Evolutionary conservation across 805 yeast genomes (phyloP), one percentile per base, ranked within the genome.

Genomic region (Spathaspora sp.): DNA sequence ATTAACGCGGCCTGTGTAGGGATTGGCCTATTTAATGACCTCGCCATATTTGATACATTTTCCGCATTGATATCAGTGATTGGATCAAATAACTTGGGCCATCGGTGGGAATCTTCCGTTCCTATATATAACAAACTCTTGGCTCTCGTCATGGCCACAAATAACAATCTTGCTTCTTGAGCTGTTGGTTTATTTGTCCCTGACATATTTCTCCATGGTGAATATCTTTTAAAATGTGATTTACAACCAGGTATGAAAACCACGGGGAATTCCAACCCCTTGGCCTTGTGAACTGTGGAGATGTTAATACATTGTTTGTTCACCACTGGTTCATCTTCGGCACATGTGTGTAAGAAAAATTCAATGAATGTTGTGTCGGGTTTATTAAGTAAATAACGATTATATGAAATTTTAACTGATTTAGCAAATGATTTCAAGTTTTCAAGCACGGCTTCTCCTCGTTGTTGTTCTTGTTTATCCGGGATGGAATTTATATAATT

Each of bases 271-370:
- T 87, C 91, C 4, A 86, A 63, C 0, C 94, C 93, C 57, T 87
- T 87, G 1, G 92, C 82, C 0, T 88, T 75, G 63, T 87, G 93
- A 1, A 87, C 79, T 0, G 93, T 87, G 0, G 90, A 82, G 1
- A 86, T 57, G 48, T 81, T 82, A 6, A 86, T 73, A 62, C 40
- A 64, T 53, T 53, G 68, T 54, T 49, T 61, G 44, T 55, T 63
- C 44, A 46, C 57, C 18, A 50, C 57, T 32, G 58, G 75, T 55
- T 48, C 63, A 39, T 68, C 76, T 26, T 69, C 75, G 49, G 68
- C 69, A 60, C 76, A 77, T 46, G 68, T 72, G 26, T 66, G 62
- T 20, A 79, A 55, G 54, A 77, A 80, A 57, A 63, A 69, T 11
- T 67, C 70, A 6, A 79, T 39, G 52, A 79, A 69, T n/a, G 47